Base-by-base conservation (phyloP, 2,329 filamentous ascomycete genomes). In the Cordyceps cateniannulata region DNA sequence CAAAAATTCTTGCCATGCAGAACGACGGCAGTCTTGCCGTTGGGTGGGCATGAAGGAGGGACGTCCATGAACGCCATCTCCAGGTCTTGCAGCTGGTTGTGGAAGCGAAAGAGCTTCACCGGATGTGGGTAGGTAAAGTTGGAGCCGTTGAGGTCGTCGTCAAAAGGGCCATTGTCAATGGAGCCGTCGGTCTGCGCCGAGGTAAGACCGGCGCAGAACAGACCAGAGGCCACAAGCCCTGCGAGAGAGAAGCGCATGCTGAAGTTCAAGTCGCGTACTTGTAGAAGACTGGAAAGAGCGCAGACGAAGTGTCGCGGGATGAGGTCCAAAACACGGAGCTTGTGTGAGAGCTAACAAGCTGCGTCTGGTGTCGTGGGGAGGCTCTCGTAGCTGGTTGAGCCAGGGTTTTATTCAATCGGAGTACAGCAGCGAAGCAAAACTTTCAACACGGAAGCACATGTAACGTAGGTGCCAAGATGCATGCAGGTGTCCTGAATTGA, bases 1-100 rank as follows among this genome's bases (percentile, higher is more conserved):
- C 81, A 84, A 64, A 84, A 84, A 69, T 83, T 83, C 69, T 81
- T 82, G 64, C 81, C 81, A 66, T 84, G 81, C 18, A 84, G 68
- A 38, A 83, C 73, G 9, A 82, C 70, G 27, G 76, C 78, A 0
- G 74, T 78, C 64, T 75, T 77, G 47, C 71, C 73, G 61, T 72
- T 75, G 51, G 72, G 63, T 29, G 65, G 59, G 57, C 63, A 65
- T 1, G 65, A 68, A 8, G 78, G 78, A 14, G 69, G 55, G 25
- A 83, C 66, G 63, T 84, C 81, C 79, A 84, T 82, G 64, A 81
- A 83, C 18, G 80, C 80, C 81, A 83, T 84, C 47, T 80, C 73
- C 27, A 83, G 69, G n/a, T 74, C 68, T 52, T 77, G 73, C 16
- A 70, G 69, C 67, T 83, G 80, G 45, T 79, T 80, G 1, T 68